Conservation (phyloP, 352 stramenopile species). For the Peronosclerospora sorghi region DNA sequence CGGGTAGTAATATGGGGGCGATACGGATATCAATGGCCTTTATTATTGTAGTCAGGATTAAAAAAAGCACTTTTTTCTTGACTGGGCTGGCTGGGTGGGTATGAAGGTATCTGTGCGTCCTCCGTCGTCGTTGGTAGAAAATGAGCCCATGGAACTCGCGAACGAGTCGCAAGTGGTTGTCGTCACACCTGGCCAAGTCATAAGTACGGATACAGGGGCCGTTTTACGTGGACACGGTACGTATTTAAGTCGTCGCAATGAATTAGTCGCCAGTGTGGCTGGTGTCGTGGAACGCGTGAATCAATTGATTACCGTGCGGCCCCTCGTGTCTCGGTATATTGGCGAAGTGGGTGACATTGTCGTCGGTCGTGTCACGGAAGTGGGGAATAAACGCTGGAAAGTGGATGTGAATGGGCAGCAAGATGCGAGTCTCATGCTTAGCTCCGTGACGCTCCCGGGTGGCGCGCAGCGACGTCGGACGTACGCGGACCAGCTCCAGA, state of each 20-base stretch:
- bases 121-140: slow-evolving; percentile 4
- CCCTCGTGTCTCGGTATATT: slow-evolving; percentile 85
- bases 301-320: slow-evolving; percentile 92
- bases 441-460: slow-evolving; percentile 90
- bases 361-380: slow-evolving; percentile 90
- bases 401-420: slow-evolving; percentile 87
- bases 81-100: slow-evolving; percentile 1
- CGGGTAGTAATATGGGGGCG: too few relatives aligned
- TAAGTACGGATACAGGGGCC: slow-evolving; percentile 61
- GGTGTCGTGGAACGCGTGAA: slow-evolving; percentile 94
- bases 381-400: slow-evolving; percentile 92
- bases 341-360: slow-evolving; percentile 96
- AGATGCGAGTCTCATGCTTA: slow-evolving; percentile 85
- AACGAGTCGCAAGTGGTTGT: slow-evolving; percentile 44
- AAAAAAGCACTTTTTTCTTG: too few relatives aligned
- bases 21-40: too few relatives aligned
- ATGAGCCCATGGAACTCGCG: slow-evolving; percentile 17
- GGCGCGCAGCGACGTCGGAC: slow-evolving; percentile 93
- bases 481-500: slow-evolving; percentile 94
- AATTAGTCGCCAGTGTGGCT: slow-evolving; percentile 88
- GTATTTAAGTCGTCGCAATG: slow-evolving; percentile 80
- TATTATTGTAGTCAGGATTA: too few relatives aligned
- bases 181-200: slow-evolving; percentile 65
- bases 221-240: slow-evolving; percentile 91
- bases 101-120: slow-evolving; percentile 35